Base-by-base conservation (phyloP, 148 eudicot genomes). In the Chenopodium quinoa region DNA sequence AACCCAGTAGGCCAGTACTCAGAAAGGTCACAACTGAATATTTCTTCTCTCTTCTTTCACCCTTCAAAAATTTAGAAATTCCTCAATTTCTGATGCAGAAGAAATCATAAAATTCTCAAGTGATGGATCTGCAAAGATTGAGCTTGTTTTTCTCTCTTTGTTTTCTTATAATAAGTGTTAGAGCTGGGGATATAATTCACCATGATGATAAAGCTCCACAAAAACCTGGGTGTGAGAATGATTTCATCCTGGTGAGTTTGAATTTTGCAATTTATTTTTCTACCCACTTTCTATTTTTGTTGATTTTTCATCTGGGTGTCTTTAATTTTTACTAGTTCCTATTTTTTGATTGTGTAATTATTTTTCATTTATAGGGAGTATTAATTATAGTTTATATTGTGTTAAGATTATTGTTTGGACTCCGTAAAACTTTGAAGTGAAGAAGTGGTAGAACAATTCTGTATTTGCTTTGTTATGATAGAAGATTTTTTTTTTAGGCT, bases 181-280 rank as follows among this genome's bases (percentile, higher is more conserved):
- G 79, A 73, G 95, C 88, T 58, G 93, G 98, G 40, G 98, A 93
- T 73, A 93, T 93, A 34, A 93, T 93, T 81, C 98, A 93, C 63
- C 87, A 85, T 58, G 97, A 94, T 83, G 90, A 91, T 79, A 82
- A 67, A 63, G 85, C 91, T 76, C 98, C 98, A 23, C 91, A 91
- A 80, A 89, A 90, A 82, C 98, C 98, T 70, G 98, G 98, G 19
- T 94, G 98, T 76, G 89, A 86, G 83, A 94, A 94, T 78, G 90
- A 91, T 86, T 94, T 94, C 56, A 88, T 94, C 25, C 79, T 94
- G 93, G 98, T 94, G 77, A 54, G 76, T 71, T 80, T 67, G 9
- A n/a, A 25, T 75, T 73, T 16, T n/a, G 23, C 76, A 8, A 25
- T 11, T 67, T 85, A 60, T 12, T 67, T 67, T 32, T 70, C 29